These are phyloP conservation scores for Herpetomonas samuelpessoai DNA, from an alignment of 208 protist genomes.

Conservation along the genomic window DNA sequence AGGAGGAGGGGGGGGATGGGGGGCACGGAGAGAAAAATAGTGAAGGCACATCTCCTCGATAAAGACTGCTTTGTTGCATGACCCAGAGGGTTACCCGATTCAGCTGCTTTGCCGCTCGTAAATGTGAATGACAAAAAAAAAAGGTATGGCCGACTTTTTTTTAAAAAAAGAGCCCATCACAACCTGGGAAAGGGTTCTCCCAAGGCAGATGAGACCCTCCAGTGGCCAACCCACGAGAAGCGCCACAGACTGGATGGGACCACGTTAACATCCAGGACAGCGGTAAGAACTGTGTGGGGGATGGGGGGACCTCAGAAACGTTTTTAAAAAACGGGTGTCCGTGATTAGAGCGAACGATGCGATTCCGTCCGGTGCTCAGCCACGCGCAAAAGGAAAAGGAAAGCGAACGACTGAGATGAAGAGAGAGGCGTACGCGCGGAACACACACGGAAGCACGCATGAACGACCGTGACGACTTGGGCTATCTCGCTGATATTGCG, in stretches of 20 bases:
- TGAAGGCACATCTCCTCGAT: neutral
- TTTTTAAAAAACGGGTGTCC: no score
- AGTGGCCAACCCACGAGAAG: neutral
- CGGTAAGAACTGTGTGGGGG: neutral
- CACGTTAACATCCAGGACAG: neutral
- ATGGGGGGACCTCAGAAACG: neutral
- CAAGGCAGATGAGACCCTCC: no score
- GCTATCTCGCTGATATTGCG: no score
- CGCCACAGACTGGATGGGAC: neutral
- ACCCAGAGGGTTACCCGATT: neutral
- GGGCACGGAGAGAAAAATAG: neutral
- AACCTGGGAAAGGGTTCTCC: neutral
- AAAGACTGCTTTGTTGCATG: no score
- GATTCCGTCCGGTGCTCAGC: no score
- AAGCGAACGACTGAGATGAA: neutral
- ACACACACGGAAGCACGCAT: no score
- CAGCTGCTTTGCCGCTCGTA: neutral
- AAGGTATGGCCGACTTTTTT: neutral
- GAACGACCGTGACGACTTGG: no score
- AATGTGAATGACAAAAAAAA: neutral
- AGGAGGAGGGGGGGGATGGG: no score
- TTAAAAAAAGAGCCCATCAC: neutral
- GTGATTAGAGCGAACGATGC: no score
- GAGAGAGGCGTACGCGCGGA: no score
- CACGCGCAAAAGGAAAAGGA: neutral